Percentiles rank a stretch among this genome's conserved stretches.
Conservation (phyloP, 2,329 filamentous ascomycete genomes). For the Cyphellophora europaea region DNA sequence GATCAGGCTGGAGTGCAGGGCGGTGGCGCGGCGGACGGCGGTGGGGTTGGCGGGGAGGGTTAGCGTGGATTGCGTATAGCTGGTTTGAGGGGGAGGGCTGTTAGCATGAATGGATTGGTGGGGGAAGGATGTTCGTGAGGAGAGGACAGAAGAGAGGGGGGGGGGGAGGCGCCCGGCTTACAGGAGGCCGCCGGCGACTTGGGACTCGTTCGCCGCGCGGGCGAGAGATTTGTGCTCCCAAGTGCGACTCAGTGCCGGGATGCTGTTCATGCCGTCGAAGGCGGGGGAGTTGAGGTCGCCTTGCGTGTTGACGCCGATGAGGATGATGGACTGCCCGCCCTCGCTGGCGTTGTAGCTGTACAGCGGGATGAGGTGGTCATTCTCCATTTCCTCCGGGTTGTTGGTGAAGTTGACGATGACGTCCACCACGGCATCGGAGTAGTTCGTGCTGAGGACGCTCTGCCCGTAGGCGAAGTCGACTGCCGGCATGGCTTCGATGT, state of each 20-base stretch:
- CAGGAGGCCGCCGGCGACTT: no score
- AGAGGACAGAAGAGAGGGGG: no score
- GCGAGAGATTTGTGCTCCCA: no score
- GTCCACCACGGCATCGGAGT: background rate
- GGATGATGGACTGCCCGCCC: no score
- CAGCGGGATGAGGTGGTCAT: no score
- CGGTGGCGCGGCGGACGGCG: slow-evolving; percentile 13
- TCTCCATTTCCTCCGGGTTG: background rate
- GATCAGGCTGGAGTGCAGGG: slow-evolving; percentile 9
- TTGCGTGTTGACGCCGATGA: no score
- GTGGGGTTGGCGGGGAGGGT: slow-evolving; percentile 16
- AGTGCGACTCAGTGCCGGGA: no score
- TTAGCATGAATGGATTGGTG: background rate
- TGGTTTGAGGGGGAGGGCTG: background rate
- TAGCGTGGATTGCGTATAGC: slow-evolving; percentile 13
- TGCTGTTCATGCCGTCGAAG: no score
- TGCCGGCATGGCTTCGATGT: slow-evolving; percentile 3
- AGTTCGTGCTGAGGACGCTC: background rate
- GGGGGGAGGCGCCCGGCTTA: no score
- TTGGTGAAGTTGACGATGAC: background rate
- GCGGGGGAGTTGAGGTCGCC: no score
- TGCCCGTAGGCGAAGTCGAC: background rate
- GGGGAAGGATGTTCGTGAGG: background rate
- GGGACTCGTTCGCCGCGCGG: no score
- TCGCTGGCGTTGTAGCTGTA: no score